Conservation (phyloP, 495 filamentous ascomycete species). For the Penicillium steckii region DNA sequence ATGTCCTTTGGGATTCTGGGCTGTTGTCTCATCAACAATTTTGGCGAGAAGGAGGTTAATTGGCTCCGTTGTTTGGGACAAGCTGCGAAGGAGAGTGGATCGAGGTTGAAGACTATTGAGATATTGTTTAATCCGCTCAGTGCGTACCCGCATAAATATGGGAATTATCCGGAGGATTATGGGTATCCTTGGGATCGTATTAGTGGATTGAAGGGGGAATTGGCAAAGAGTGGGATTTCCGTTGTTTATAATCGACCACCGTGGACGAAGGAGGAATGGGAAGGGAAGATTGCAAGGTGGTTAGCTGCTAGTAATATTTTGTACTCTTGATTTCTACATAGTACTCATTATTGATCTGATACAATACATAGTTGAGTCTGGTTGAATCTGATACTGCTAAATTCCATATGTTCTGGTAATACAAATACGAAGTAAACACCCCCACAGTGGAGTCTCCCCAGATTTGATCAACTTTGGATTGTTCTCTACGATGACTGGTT, state of each 20-base stretch:
- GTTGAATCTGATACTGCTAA: too few species aligned
- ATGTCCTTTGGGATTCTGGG: constrained; percentile 8
- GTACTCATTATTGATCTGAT: too few species aligned
- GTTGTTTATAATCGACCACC: constrained; percentile 2
- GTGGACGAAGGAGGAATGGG: constrained; percentile 11
- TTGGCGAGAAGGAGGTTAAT: constrained; percentile 5
- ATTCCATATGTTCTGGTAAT: too few species aligned
- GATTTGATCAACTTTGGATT: too few species aligned
- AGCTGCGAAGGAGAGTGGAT: not conserved
- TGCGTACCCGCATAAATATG: constrained; percentile 5
- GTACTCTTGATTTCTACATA: not conserved
- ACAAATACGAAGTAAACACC: too few species aligned
- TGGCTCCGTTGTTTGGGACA: constrained; percentile 4
- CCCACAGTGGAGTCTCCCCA: too few species aligned
- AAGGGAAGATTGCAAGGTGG: not conserved
- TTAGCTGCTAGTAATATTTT: not conserved
- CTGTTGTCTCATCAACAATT: constrained; percentile 11
- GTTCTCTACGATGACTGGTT: too few species aligned
- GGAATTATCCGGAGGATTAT: constrained; percentile 6
- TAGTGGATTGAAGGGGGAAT: not conserved
- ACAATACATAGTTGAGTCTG: too few species aligned
- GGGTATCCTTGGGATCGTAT: constrained; percentile 12
- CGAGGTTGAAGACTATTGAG: not conserved
- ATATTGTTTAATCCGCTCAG: constrained; percentile 3
- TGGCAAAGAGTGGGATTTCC: not conserved